These are phyloP conservation scores for Ceratopteris richardii DNA, from an alignment of 75 land plant species.

Conservation along the genomic window DNA sequence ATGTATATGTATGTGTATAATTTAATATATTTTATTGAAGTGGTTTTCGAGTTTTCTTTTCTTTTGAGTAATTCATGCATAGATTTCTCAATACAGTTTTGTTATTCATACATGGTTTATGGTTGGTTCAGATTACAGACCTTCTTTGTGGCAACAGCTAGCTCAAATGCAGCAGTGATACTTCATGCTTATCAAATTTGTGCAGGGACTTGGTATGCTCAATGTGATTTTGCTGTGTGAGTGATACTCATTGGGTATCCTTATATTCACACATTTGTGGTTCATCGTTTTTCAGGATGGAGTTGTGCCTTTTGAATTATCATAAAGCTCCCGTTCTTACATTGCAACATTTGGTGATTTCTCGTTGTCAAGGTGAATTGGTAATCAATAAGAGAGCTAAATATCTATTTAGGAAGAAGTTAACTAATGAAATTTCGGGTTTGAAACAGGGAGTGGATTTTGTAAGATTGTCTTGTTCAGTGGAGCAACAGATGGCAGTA, in stretches of 20 bases:
- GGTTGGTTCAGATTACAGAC: conserved; percentile 37
- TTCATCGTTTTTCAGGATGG: neutral
- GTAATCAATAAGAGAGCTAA: neutral
- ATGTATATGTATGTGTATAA: no score
- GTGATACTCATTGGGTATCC: neutral
- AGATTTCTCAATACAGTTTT: no score
- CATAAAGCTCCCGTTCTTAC: conserved; percentile 2
- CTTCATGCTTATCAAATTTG: conserved; percentile 65
- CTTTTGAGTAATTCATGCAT: no score
- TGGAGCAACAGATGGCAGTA: conserved; percentile 93
- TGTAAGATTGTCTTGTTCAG: conserved; percentile 45
- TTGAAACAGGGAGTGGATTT: neutral
- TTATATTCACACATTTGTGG: neutral
- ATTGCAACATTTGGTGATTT: conserved; percentile 2
- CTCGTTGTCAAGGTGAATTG: neutral
- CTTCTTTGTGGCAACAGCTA: conserved; percentile 72
- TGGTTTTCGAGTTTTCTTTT: no score
- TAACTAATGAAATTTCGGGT: conserved; percentile 30
- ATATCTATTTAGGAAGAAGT: conserved; percentile 54
- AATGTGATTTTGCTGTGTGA: neutral
- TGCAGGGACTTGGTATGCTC: conserved; percentile 49
- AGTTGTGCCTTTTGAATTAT: neutral
- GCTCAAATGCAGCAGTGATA: conserved; percentile 80
- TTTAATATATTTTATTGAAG: no score
- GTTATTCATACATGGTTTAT: no score